Conservation (phyloP, 2,329 filamentous ascomycete species). For the Colletotrichum brevisporum region DNA sequence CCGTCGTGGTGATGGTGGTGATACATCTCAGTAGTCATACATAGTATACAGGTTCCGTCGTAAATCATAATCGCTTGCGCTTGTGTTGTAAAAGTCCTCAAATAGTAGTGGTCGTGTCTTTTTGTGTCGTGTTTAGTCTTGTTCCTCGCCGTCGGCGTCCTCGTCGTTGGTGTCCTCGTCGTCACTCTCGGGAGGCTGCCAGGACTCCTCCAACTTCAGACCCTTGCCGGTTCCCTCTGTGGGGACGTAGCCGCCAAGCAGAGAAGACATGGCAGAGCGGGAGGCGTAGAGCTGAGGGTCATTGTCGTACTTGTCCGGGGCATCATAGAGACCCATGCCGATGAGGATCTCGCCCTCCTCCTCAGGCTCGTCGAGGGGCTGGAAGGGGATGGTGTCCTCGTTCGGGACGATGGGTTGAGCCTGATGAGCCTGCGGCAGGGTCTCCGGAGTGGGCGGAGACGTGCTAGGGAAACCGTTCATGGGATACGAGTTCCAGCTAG, state of each 20-base stretch:
- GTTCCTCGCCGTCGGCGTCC: slow-evolving; percentile 52
- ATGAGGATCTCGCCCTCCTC: slow-evolving; percentile 80
- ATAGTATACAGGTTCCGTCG: slow-evolving; percentile 33
- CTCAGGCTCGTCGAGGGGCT: slow-evolving; percentile 65
- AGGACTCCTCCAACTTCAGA: slow-evolving; percentile 85
- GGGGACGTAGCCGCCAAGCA: slow-evolving; percentile 66
- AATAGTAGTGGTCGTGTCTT: background rate
- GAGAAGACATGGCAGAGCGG: slow-evolving; percentile 65
- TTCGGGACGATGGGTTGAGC: slow-evolving; percentile 59
- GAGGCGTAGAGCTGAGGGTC: slow-evolving; percentile 69
- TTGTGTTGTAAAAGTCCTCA: background rate
- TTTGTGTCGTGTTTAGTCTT: slow-evolving; percentile 11
- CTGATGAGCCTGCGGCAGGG: slow-evolving; percentile 67
- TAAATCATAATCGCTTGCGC: slow-evolving; percentile 35
- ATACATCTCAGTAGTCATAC: slow-evolving; percentile 30
- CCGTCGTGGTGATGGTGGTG: background rate
- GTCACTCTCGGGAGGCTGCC: slow-evolving; percentile 77
- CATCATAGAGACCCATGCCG: slow-evolving; percentile 87
- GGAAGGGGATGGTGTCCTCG: slow-evolving; percentile 65
- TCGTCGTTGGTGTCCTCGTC: slow-evolving; percentile 63
- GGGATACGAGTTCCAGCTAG: slow-evolving; percentile 61
- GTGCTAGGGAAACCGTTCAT: slow-evolving; percentile 62
- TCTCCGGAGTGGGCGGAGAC: slow-evolving; percentile 72
- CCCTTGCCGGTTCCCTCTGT: slow-evolving; percentile 75
- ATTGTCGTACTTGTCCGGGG: slow-evolving; percentile 70